Conservation (phyloP, 2,329 filamentous ascomycete genomes). For the Claviceps sp. region DNA sequence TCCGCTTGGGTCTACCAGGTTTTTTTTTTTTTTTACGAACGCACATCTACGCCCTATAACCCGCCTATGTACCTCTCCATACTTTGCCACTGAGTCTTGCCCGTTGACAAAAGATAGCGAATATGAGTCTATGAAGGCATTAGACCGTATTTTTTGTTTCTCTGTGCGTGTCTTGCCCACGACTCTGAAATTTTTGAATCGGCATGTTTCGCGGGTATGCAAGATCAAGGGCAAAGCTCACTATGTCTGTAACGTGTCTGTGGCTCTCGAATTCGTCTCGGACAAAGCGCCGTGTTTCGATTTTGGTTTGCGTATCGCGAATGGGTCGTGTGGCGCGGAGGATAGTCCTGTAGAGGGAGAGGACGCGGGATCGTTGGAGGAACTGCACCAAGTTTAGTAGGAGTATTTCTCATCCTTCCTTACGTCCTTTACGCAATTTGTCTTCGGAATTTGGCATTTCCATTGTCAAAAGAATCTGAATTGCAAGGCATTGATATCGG, state of each 20-base stretch:
- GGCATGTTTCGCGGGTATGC: too few species aligned
- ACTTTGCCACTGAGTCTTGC: constrained; percentile 51
- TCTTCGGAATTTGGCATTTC: background rate
- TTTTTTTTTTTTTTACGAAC: background rate
- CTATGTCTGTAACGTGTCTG: constrained; percentile 40
- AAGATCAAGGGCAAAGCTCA: constrained; percentile 19
- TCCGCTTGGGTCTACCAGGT: background rate
- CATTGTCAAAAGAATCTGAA: too few species aligned
- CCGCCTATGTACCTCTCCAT: constrained; percentile 36
- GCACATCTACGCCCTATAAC: constrained; percentile 15
- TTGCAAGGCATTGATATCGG: too few species aligned
- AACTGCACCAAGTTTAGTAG: constrained; percentile 28
- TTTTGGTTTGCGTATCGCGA: constrained; percentile 32
- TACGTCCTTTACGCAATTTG: background rate
- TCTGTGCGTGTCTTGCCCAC: background rate
- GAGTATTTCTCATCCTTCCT: background rate
- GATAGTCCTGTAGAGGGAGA: constrained; percentile 45
- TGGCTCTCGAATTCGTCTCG: constrained; percentile 50
- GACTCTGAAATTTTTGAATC: too few species aligned
- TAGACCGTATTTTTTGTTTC: background rate
- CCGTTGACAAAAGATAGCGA: constrained; percentile 48
- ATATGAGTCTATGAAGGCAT: constrained; percentile 35
- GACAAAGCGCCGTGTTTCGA: constrained; percentile 43
- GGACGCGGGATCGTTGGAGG: constrained; percentile 39
- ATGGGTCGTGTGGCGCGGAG: constrained; percentile 42